Base-by-base conservation (phyloP, 1,284 basidiomycete species). In the Puccinia coronata region DNA sequence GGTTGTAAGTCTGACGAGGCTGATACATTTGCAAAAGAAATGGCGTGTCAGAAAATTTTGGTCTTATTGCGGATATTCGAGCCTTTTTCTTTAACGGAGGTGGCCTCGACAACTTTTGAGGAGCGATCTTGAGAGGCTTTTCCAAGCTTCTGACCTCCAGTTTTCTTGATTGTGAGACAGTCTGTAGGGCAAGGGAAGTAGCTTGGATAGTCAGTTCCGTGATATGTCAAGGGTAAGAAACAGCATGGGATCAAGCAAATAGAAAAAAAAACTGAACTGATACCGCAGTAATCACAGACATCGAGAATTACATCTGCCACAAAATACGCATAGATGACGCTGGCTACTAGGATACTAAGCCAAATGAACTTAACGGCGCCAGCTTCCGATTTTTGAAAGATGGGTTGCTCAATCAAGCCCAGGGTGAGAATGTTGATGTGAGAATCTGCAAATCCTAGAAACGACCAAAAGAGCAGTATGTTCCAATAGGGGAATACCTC, bases 401-500 rank as follows among this genome's bases (percentile, higher is more conserved):
- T 31, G 12, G 76, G 76, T 53, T 57, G 36, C 39, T 70, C 36
- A 55, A 80, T 11, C 34, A 59, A 71, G 23, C 78, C 78, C 20
- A 67, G 12, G 47, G 71, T 80, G 31, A 80, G 53, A 20, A 14
- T n/a, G 34, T 63, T 63, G 41, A 80, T 43, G 41, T 80, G 34
- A 8, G 71, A 74, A 85, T 99, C 96, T 36, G 94, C 80, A 0
- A 92, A 92, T 4, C 92, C 92, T 18, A 95, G 85, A 6, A 91
- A 86, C 82, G 91, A 93, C 91, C 92, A 93, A 12, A 95, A 86
- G 91, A 95, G 95, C 85, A 95, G 90, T 83, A 90, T 89, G 86
- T 97, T 94, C 91, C 92, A 95, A 86, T 90, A 89, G 0, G 96
- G 96, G 88, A 98, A 97, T 8, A 81, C 41, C 51, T 81, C 80